Percentiles rank a stretch among this genome's conserved stretches.
These are phyloP conservation scores for Penicillium freii DNA, from an alignment of 2,329 filamentous ascomycete species.

Conservation along the genomic window DNA sequence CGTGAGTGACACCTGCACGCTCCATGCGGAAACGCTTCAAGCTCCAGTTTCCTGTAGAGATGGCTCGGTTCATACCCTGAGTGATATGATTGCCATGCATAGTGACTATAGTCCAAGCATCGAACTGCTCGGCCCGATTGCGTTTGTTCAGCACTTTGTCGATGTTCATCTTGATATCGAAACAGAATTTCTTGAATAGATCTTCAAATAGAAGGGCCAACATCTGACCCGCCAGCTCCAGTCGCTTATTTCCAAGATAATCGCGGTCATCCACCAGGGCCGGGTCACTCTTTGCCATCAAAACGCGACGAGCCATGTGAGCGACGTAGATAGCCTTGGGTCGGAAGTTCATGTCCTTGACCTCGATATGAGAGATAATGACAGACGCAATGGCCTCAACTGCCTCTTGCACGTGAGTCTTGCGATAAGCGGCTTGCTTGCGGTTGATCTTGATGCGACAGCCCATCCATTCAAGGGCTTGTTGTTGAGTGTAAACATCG, in stretches of 20 bases:
- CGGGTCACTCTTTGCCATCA: slow-evolving; percentile 89
- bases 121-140: slow-evolving; percentile 81
- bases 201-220: slow-evolving; percentile 94
- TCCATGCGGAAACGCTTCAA: slow-evolving; percentile 99
- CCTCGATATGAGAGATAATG: slow-evolving; percentile 90
- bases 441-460: slow-evolving; percentile 82
- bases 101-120: slow-evolving; percentile 79
- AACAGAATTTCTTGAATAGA: slow-evolving; percentile 92
- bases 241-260: slow-evolving; percentile 95
- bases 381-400: slow-evolving; percentile 89
- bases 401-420: slow-evolving; percentile 86
- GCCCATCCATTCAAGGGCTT: slow-evolving; percentile 91
- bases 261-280: slow-evolving; percentile 93
- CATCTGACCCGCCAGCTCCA: slow-evolving; percentile 92
- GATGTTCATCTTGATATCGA: slow-evolving; percentile 85
- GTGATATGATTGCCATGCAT: slow-evolving; percentile 86
- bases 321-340: slow-evolving; percentile 97
- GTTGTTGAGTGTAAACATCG: slow-evolving; percentile 87
- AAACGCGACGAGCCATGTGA: slow-evolving; percentile 92
- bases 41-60: slow-evolving; percentile 97
- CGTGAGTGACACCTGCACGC: slow-evolving; percentile 91
- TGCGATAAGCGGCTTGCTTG: slow-evolving; percentile 58
- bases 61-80: slow-evolving; percentile 88
- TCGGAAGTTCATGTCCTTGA: slow-evolving; percentile 87
- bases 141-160: slow-evolving; percentile 96